Evolutionary conservation across 1,139 yeast species (phyloP).

Genomic region (Yamadazyma blattariae): DNA sequence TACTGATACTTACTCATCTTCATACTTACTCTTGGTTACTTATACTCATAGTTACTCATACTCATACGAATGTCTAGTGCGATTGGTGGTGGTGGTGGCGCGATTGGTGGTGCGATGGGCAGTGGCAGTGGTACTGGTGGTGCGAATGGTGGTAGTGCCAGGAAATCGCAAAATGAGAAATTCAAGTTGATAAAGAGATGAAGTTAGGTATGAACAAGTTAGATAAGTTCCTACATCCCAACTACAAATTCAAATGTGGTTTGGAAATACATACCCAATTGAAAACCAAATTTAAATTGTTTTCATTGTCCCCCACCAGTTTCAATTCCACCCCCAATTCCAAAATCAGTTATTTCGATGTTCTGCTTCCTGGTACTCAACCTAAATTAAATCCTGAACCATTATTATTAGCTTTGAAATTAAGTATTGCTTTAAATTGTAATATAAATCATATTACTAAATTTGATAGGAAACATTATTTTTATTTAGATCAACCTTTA

Average conservation of each 20-base stretch:
- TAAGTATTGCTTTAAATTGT: slow-evolving; percentile 72
- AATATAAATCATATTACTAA: slow-evolving; percentile 54
- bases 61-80: no score
- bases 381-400: slow-evolving; percentile 82
- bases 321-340: slow-evolving; percentile 63
- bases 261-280: slow-evolving; percentile 92
- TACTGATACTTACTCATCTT: no score
- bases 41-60: no score
- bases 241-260: slow-evolving; percentile 68
- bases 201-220: no score
- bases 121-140: no score
- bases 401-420: slow-evolving; percentile 62
- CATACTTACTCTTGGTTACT: no score
- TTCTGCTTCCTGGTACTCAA: slow-evolving; percentile 90
- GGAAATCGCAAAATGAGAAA: no score
- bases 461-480: slow-evolving; percentile 93
- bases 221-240: no score
- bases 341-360: slow-evolving; percentile 74
- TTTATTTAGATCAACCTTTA: slow-evolving; percentile 93
- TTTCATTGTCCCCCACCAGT: slow-evolving; percentile 56
- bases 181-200: no score
- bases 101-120: no score
- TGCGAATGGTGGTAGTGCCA: no score
- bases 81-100: no score
- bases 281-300: slow-evolving; percentile 68